A percentile compares a stretch with the other conserved stretches of the same genome.
phyloP scores from a whole-genome alignment of 768 basidiomycete genomes.

The Panaeolus cyanescens region DNA sequence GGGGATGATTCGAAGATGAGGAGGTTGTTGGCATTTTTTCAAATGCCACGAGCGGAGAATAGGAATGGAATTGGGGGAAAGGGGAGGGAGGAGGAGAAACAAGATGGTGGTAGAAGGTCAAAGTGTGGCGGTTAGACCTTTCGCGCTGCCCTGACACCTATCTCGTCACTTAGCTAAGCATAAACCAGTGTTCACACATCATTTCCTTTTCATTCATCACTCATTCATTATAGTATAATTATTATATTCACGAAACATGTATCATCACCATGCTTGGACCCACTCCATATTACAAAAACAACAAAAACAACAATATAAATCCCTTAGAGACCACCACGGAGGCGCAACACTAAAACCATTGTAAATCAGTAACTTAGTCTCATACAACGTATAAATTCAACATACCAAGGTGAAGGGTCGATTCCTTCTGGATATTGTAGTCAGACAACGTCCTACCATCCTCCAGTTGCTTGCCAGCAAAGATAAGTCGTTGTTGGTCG shows the following conservation, averaged over 20 bases:
- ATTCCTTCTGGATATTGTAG: slow-evolving; percentile 71
- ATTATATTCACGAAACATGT: not conserved
- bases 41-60: slow-evolving; percentile 14
- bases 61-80: slow-evolving; percentile 13
- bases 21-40: slow-evolving; percentile 31
- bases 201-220: not conserved
- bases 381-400: slow-evolving; percentile 7
- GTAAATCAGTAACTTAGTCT: slow-evolving; percentile 11
- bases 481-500: slow-evolving; percentile 62
- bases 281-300: not conserved
- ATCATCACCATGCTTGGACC: not conserved
- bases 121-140: slow-evolving; percentile 13
- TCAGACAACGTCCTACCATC: slow-evolving; percentile 81
- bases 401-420: slow-evolving; percentile 56
- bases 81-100: slow-evolving; percentile 16
- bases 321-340: slow-evolving; percentile 38
- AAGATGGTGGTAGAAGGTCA: slow-evolving; percentile 21
- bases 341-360: slow-evolving; percentile 34
- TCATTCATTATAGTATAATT: slow-evolving; percentile 3
- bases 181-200: slow-evolving; percentile 4
- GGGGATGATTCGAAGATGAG: slow-evolving; percentile 20
- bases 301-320: not conserved
- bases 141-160: slow-evolving; percentile 22
- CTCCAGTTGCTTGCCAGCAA: slow-evolving; percentile 87
- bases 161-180: slow-evolving; percentile 29